Evolutionary conservation across 768 basidiomycete species (phyloP).

Genomic region (Mycena kentingensis): DNA sequence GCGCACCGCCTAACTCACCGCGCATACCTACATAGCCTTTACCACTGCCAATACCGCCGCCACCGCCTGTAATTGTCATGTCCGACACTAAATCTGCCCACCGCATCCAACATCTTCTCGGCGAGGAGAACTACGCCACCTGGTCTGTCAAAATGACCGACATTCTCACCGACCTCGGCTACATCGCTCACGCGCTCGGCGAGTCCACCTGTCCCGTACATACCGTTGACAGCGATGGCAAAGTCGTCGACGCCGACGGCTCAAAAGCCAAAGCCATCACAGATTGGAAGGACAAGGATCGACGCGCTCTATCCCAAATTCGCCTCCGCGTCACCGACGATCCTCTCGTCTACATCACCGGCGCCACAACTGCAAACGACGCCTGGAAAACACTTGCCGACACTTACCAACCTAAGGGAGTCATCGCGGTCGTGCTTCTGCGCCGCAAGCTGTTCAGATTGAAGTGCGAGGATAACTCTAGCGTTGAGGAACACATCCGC

Average conservation of each 20-base stretch:
- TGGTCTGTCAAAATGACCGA: conserved; percentile 18
- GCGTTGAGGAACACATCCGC: background rate
- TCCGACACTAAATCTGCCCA: conserved; percentile 13
- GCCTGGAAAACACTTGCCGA: background rate
- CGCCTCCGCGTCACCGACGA: background rate
- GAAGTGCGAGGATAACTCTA: background rate
- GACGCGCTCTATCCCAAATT: background rate
- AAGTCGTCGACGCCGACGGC: background rate
- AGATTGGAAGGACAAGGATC: background rate
- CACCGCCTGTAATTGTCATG: too few species aligned
- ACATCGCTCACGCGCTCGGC: too few species aligned
- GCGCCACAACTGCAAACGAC: too few species aligned
- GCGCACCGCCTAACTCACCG: too few species aligned
- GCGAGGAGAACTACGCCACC: conserved; percentile 19
- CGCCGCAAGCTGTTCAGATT: too few species aligned
- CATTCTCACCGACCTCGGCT: conserved; percentile 23
- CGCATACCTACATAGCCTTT: too few species aligned
- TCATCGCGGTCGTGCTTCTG: too few species aligned
- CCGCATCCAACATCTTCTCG: conserved; percentile 20
- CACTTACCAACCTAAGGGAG: background rate
- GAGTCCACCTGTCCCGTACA: background rate
- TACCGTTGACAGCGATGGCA: background rate
- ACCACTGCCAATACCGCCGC: too few species aligned
- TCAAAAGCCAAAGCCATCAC: background rate
- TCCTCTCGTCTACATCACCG: background rate